Base-by-base conservation (phyloP, 2,329 filamentous ascomycete genomes). In the Verticillium tricorpus region DNA sequence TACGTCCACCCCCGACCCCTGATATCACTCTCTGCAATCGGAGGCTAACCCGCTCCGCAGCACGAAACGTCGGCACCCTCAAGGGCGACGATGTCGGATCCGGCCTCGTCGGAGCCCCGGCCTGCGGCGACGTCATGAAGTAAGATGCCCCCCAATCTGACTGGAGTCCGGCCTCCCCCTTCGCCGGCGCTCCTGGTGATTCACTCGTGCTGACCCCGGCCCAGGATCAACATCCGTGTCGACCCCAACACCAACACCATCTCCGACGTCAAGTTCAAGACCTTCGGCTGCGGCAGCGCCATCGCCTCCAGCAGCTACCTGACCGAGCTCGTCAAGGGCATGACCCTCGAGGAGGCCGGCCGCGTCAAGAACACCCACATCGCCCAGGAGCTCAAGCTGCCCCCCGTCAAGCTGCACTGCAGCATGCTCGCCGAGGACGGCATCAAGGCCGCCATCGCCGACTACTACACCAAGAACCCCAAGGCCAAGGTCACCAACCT, bases 311-410 rank as follows among this genome's bases (percentile, higher is more conserved):
- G 91, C 63, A 95, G 90, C 73, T 99, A 99, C 75, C 79, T 99
- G 70, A 99, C 95, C n/a, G 93, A 97, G 78, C 82, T 99, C 63
- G 93, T 99, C 66, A 87, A 92, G 66, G 95, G 95, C 64, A 99
- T 98, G 94, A 96, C 90, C 68, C 66, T 99, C 67, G 95, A 99
- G 70, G 92, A 99, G 75, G 95, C 96, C 37, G 88, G 89, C 60
- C 89, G 90, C 79, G 91, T 99, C 70, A 90, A 92, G 81, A 99
- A 99, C 79, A 97, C 94, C 3, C 93, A 99, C 79, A 99, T 99
- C 73, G 95, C 95, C 40, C 96, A 96, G 82, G 96, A 99, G 80
- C 82, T 97, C 62, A 95, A 92, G 73, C 78, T 95, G 72, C 92
- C 92, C 39, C 92, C 92, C 64, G 92, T 96, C 58, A 96, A 96